Base-by-base conservation (phyloP, 2,329 filamentous ascomycete species). In the Sporothrix inflata region DNA sequence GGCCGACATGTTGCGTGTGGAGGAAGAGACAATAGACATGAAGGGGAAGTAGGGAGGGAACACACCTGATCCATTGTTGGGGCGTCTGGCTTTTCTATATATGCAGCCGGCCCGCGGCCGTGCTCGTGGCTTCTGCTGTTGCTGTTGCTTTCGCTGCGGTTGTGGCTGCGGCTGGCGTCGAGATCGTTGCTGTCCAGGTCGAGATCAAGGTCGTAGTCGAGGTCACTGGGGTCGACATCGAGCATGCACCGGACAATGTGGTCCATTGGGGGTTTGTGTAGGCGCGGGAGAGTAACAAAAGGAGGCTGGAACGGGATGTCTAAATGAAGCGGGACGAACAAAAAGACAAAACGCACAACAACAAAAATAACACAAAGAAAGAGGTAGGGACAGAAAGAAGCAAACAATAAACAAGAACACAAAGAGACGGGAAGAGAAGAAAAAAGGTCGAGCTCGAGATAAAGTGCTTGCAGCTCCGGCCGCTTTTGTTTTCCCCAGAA, bases 241-340 rank as follows among this genome's bases (percentile, higher is more conserved):
- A 85, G 81, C 81, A 90, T 84, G 79, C 88, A 89, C 77, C 82
- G 85, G 79, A 85, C 86, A 80, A 90, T 90, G 80, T 90, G 88
- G 81, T 87, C 87, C 88, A 90, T 90, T 67, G 57, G 42, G 69
- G 21, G 47, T 11, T 4, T 21, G 40, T 14, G 19, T 51, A 42
- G 69, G 57, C 9, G 19, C 34, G 55, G 42, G 27, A 40, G 6
- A 27, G 27, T n/a, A 14, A 34, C 24, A 61, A 61, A 61, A 21
- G 55, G 40, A 65, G 53, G 40, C 40, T 63, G 19, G 55, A 45
- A 51, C 34, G 42, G 42, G 42, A 51, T 63, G 40, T 47, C 53
- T 38, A 27, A 55, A 42, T 55, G 53, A 57, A 45, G 34, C 45
- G 51, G 49, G 51, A 45, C 12, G 38, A 42, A n/a, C n/a, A 69